Evolutionary conservation across 1,284 basidiomycete genomes (phyloP).

Genomic region (Ustilago xerochloae): DNA sequence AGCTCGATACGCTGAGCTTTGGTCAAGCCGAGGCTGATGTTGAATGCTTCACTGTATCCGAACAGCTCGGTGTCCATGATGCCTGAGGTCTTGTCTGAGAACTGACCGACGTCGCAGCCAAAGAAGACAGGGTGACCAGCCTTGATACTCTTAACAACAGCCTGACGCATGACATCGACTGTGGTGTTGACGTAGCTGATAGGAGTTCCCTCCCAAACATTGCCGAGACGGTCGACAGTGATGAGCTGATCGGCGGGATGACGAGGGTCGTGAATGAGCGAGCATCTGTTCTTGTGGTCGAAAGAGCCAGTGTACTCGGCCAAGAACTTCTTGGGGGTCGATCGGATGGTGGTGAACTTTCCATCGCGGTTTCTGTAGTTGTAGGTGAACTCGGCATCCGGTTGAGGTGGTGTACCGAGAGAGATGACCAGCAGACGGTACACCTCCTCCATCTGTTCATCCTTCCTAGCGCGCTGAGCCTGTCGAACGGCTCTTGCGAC

Average conservation of each 20-base stretch:
- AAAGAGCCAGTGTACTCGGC: conserved; percentile 65
- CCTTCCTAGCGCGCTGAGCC: conserved; percentile 75
- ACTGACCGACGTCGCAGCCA: conserved; percentile 85
- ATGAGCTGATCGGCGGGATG: conserved; percentile 86
- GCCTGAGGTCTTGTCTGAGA: conserved; percentile 73
- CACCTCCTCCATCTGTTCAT: conserved; percentile 82
- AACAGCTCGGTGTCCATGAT: conserved; percentile 88
- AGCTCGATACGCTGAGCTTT: conserved; percentile 87
- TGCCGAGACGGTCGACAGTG: conserved; percentile 90
- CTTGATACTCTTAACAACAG: conserved; percentile 77
- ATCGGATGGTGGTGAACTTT: conserved; percentile 79
- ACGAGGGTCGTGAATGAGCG: conserved; percentile 92
- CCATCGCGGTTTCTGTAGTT: conserved; percentile 78
- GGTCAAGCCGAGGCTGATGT: conserved; percentile 74
- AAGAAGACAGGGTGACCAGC: conserved; percentile 92
- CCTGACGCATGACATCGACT: conserved; percentile 81
- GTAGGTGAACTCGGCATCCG: conserved; percentile 53
- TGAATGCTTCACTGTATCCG: conserved; percentile 75
- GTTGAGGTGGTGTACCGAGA: conserved; percentile 71
- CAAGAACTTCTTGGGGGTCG: conserved; percentile 81
- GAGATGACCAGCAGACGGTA: conserved; percentile 88
- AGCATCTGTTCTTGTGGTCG: conserved; percentile 80
- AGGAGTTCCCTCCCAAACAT: conserved; percentile 85
- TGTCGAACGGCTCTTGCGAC: conserved; percentile 43
- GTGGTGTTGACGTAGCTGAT: conserved; percentile 89